These are phyloP conservation scores for Salix arbutifolia DNA, from an alignment of 345 rosid genomes.

Conservation along the genomic window DNA sequence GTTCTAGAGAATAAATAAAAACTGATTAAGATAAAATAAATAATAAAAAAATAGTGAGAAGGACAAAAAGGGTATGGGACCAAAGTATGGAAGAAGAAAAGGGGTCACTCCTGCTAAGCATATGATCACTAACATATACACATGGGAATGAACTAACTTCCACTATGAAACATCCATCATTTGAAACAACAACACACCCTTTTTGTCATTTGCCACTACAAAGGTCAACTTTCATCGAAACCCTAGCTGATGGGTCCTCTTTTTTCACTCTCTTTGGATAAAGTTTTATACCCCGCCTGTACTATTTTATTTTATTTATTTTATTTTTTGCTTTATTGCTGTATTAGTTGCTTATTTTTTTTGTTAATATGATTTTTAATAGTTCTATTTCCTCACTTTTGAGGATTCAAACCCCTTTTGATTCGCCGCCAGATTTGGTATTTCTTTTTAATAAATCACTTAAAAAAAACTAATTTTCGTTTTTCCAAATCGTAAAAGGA, in stretches of 20 bases:
- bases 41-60: background rate
- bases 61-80: constrained; percentile 34
- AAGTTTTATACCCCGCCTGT: too few relatives aligned
- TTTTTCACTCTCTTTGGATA: background rate
- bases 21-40: too few relatives aligned
- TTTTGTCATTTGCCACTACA: constrained; percentile 19
- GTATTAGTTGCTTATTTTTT: too few relatives aligned
- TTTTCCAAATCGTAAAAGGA: too few relatives aligned
- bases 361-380: too few relatives aligned
- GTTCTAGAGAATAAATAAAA: background rate
- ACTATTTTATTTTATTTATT: too few relatives aligned
- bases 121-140: constrained; percentile 32
- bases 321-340: too few relatives aligned
- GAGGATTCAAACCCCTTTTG: too few relatives aligned
- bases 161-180: constrained; percentile 26
- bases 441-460: too few relatives aligned
- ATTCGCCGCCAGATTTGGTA: too few relatives aligned
- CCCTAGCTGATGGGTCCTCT: background rate
- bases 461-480: too few relatives aligned
- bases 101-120: background rate
- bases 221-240: constrained; percentile 20
- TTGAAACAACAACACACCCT: background rate
- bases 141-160: constrained; percentile 30
- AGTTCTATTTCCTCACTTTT: too few relatives aligned
- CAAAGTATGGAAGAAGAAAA: constrained; percentile 12